These are phyloP conservation scores for Marasmius oreades DNA, from an alignment of 1,284 basidiomycete species.

Conservation along the genomic window DNA sequence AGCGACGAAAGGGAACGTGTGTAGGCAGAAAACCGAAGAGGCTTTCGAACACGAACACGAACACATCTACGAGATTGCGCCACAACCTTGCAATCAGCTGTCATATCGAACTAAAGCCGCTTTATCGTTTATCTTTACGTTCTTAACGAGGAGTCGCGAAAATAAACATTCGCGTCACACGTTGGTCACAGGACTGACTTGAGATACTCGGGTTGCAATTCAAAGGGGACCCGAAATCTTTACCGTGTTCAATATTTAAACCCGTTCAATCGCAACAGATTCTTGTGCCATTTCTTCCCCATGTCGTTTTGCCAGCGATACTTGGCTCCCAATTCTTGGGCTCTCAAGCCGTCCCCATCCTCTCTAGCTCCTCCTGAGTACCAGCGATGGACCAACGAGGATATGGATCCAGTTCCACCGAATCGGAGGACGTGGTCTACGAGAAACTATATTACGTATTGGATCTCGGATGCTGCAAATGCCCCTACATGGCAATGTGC, in stretches of 20 bases:
- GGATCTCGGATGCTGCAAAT: slow-evolving; percentile 47
- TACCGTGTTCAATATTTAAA: too few relatives aligned
- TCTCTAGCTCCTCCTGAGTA: slow-evolving; percentile 43
- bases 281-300: neutral
- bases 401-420: slow-evolving; percentile 54
- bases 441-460: slow-evolving; percentile 44
- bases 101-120: too few relatives aligned
- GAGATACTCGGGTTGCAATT: too few relatives aligned
- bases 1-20: neutral
- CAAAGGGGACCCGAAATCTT: too few relatives aligned
- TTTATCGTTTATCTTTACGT: too few relatives aligned
- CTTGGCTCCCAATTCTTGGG: slow-evolving; percentile 28
- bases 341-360: slow-evolving; percentile 40
- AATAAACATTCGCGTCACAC: too few relatives aligned
- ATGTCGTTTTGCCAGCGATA: neutral
- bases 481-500: slow-evolving; percentile 27
- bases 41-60: neutral
- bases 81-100: neutral
- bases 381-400: slow-evolving; percentile 48
- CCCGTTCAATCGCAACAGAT: too few relatives aligned
- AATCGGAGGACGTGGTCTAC: slow-evolving; percentile 47
- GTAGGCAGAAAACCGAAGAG: neutral
- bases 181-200: too few relatives aligned
- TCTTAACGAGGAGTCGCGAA: too few relatives aligned
- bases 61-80: neutral